These are phyloP conservation scores for Medicago ruthenica DNA, from an alignment of 306 rosid species.

Conservation along the genomic window DNA sequence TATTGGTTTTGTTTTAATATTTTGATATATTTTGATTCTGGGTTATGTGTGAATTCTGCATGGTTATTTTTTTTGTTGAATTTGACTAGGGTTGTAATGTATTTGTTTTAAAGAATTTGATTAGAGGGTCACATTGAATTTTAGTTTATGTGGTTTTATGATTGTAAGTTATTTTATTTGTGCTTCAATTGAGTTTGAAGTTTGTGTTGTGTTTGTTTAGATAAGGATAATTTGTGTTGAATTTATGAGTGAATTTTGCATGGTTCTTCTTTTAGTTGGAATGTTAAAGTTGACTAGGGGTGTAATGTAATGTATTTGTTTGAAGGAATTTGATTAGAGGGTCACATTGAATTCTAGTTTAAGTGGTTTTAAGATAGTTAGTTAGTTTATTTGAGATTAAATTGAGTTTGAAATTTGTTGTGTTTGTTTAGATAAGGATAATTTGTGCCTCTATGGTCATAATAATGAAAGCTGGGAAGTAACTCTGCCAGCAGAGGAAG, in stretches of 20 bases:
- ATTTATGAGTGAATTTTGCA: constrained; percentile 12
- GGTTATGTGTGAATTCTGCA: not conserved
- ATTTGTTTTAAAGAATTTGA: not conserved
- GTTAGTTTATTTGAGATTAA: not conserved
- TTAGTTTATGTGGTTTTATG: not conserved
- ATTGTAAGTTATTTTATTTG: not conserved
- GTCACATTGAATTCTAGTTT: not conserved
- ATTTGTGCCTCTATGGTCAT: constrained; percentile 91
- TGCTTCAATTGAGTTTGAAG: constrained; percentile 10
- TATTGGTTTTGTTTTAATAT: not conserved
- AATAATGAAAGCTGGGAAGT: constrained; percentile 94
- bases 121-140: constrained; percentile 6
- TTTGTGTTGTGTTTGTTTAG: constrained; percentile 45
- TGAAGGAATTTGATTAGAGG: not conserved
- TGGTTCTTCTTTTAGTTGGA: constrained; percentile 13
- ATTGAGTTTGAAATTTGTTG: constrained; percentile 18
- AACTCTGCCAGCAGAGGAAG: constrained; percentile 91
- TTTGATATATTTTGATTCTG: not conserved
- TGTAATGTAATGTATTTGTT: constrained; percentile 11
- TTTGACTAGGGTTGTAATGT: constrained; percentile 26
- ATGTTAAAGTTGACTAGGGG: constrained; percentile 15
- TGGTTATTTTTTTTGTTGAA: constrained; percentile 1
- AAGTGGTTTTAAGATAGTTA: not conserved
- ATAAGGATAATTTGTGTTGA: constrained; percentile 83
- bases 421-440: constrained; percentile 74